A percentile compares a stretch with the other conserved stretches of the same genome.
Evolutionary conservation across 2,329 filamentous ascomycete species (phyloP).

Genomic region (Aspergillus fructus): DNA sequence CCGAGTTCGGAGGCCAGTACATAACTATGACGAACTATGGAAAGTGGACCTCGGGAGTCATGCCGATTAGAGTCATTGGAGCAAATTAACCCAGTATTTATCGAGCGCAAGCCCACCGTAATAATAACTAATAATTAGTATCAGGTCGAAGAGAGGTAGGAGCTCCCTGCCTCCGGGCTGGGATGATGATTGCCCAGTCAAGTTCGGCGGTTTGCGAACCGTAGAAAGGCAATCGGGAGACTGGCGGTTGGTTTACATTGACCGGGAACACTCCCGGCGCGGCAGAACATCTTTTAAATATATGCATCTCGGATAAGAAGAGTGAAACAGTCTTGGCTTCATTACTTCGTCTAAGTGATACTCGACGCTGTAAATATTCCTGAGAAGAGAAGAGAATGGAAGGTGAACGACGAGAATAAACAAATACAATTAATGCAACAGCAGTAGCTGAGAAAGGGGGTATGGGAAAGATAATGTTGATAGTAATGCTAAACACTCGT

Average conservation of each 20-base stretch:
- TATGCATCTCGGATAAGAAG: neutral
- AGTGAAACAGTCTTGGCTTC: neutral
- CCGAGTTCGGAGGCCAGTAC: neutral
- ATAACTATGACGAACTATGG: neutral
- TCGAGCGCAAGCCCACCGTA: too few species aligned
- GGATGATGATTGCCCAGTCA: too few species aligned
- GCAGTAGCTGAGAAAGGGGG: slow-evolving; percentile 5
- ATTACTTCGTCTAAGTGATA: slow-evolving; percentile 7
- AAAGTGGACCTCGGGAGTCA: neutral
- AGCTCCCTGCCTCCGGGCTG: too few species aligned
- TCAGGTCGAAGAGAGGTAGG: too few species aligned
- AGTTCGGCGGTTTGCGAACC: too few species aligned
- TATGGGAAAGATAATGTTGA: slow-evolving; percentile 13
- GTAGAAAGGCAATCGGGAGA: neutral
- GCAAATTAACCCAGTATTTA: too few species aligned
- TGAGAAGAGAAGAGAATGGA: neutral
- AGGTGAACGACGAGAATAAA: neutral
- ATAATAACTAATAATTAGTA: too few species aligned
- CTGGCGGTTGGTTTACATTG: neutral
- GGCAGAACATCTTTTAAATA: neutral
- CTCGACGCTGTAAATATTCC: neutral
- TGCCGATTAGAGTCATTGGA: too few species aligned
- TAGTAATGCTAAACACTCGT: slow-evolving; percentile 8
- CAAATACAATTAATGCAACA: slow-evolving; percentile 8
- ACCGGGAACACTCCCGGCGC: neutral